Evolutionary conservation across 2,329 filamentous ascomycete species (phyloP).

Genomic region (Chlorencoelia australis): DNA sequence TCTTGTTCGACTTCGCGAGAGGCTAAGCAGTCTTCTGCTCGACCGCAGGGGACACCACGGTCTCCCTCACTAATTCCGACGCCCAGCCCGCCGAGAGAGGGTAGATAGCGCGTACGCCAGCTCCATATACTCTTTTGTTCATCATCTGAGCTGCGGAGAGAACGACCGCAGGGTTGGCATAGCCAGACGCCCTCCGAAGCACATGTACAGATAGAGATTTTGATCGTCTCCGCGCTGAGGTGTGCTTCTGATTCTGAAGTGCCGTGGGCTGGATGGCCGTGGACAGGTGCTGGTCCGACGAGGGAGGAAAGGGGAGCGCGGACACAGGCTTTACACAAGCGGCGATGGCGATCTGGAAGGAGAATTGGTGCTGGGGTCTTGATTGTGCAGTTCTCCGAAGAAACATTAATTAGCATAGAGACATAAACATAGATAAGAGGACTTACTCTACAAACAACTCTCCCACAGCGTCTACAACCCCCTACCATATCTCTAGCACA

Average conservation of each 20-base stretch:
- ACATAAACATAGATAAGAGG: not conserved
- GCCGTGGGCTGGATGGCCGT: slow-evolving; percentile 31
- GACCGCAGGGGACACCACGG: slow-evolving; percentile 78
- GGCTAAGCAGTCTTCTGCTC: slow-evolving; percentile 66
- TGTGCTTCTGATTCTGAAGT: slow-evolving; percentile 1
- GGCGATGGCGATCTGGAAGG: slow-evolving; percentile 66
- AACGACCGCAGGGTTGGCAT: slow-evolving; percentile 72
- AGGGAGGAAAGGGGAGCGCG: slow-evolving; percentile 57
- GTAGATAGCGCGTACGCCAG: slow-evolving; percentile 79
- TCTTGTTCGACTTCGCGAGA: slow-evolving; percentile 72
- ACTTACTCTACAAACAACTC: slow-evolving; percentile 71
- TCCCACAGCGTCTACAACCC: slow-evolving; percentile 69
- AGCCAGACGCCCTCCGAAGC: slow-evolving; percentile 61
- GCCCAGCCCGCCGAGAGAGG: slow-evolving; percentile 69
- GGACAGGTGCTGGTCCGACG: slow-evolving; percentile 10
- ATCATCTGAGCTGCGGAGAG: slow-evolving; percentile 49
- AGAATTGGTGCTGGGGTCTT: slow-evolving; percentile 63
- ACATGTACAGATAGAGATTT: slow-evolving; percentile 22
- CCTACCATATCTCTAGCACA: slow-evolving; percentile 85
- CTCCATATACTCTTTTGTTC: slow-evolving; percentile 66
- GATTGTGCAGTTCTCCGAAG: slow-evolving; percentile 70
- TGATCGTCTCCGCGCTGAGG: slow-evolving; percentile 37
- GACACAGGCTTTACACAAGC: slow-evolving; percentile 68
- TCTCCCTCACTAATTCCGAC: slow-evolving; percentile 83
- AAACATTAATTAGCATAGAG: slow-evolving; percentile 28